Conservation (phyloP, 306 rosid genomes). For the Cyamopsis tetragonoloba region DNA sequence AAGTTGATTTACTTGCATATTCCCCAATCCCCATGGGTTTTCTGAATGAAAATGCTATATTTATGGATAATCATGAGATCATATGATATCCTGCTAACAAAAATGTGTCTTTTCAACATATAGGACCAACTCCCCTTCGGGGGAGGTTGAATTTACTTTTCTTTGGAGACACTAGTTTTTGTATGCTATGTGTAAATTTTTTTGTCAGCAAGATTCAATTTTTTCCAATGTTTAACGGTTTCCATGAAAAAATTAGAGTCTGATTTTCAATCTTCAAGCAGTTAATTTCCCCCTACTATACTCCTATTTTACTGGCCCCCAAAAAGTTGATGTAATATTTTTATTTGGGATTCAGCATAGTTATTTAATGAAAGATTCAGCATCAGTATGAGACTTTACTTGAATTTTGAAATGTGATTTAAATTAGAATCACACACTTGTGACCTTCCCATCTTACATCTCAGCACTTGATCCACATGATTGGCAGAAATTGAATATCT, state of each 20-base stretch:
- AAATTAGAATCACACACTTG: not conserved
- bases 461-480: conserved; percentile 5
- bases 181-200: not conserved
- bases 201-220: not conserved
- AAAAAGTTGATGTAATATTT: not conserved
- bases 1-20: not conserved
- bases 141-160: not conserved
- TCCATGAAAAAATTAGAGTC: not conserved
- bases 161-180: not conserved
- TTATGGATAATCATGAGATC: not conserved
- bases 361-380: conserved; percentile 4
- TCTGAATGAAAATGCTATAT: not conserved
- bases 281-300: not conserved
- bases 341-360: not conserved
- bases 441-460: not conserved
- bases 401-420: not conserved
- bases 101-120: conserved; percentile 1
- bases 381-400: not conserved
- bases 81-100: not conserved
- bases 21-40: not conserved
- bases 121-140: not conserved
- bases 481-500: not conserved
- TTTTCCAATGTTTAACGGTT: not conserved
- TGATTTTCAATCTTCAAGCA: conserved; percentile 1
- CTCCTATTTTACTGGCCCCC: not conserved